Conservation (phyloP, 768 basidiomycete species). For the Pleurotus pulmonarius region DNA sequence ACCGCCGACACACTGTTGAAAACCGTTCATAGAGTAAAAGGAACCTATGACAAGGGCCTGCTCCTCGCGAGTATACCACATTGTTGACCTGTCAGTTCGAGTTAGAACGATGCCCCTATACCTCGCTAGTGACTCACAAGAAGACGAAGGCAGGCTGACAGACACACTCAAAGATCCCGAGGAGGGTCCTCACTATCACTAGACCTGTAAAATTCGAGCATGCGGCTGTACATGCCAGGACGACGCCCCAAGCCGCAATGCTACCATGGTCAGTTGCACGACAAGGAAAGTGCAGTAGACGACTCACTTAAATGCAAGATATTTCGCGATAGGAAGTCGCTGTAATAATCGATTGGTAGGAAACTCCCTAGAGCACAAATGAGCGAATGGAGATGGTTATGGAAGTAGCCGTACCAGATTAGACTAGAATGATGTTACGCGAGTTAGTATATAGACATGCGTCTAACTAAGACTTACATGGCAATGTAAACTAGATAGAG, state of each 20-base stretch:
- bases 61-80: constrained; percentile 51
- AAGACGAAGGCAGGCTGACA: constrained; percentile 44
- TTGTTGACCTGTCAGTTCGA: constrained; percentile 30
- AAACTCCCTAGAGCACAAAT: constrained; percentile 39
- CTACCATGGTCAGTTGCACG: constrained; percentile 12
- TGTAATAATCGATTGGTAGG: constrained; percentile 47
- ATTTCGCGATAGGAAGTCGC: constrained; percentile 46
- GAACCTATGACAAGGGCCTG: constrained; percentile 42
- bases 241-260: constrained; percentile 39
- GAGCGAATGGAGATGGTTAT: neutral
- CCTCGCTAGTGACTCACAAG: neutral
- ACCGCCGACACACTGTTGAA: constrained; percentile 46
- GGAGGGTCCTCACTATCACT: constrained; percentile 42
- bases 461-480: constrained; percentile 22
- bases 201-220: constrained; percentile 41
- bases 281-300: neutral
- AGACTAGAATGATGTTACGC: neutral
- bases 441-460: neutral
- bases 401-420: neutral
- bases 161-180: constrained; percentile 44
- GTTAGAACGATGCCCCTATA: neutral
- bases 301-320: constrained; percentile 38
- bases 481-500: constrained; percentile 33
- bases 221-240: constrained; percentile 45
- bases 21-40: constrained; percentile 45